phyloP scores from a whole-genome alignment of 2,329 filamentous ascomycete genomes.

The Hymenoscyphus scutula region DNA sequence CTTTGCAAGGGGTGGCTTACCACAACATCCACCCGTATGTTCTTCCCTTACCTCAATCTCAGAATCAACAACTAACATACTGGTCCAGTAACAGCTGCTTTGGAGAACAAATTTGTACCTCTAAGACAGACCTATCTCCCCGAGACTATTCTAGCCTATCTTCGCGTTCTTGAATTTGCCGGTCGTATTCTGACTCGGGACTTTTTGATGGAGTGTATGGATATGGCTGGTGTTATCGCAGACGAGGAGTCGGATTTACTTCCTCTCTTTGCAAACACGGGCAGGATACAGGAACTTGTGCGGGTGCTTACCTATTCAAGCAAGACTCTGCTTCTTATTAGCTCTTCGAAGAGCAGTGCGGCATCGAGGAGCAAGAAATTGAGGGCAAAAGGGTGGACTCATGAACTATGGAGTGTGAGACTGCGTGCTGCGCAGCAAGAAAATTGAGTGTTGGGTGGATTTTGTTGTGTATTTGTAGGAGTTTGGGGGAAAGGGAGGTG shows the following conservation, averaged over 20 bases:
- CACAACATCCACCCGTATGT: constrained; percentile 29
- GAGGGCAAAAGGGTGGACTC: constrained; percentile 60
- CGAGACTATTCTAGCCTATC: constrained; percentile 80
- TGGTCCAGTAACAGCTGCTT: constrained; percentile 36
- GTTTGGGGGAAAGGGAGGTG: neutral
- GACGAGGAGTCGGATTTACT: constrained; percentile 67
- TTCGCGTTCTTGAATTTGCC: constrained; percentile 75
- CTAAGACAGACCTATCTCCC: constrained; percentile 80
- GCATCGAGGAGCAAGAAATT: constrained; percentile 56
- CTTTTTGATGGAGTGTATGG: constrained; percentile 80
- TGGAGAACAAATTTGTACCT: constrained; percentile 58
- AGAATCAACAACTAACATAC: constrained; percentile 16
- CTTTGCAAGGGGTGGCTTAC: constrained; percentile 65
- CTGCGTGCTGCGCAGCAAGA: constrained; percentile 10
- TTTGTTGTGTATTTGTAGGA: neutral
- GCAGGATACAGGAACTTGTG: constrained; percentile 72
- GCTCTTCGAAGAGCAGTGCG: constrained; percentile 48
- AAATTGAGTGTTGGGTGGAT: neutral
- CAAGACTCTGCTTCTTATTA: constrained; percentile 44
- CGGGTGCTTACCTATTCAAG: constrained; percentile 62
- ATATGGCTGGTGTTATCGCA: constrained; percentile 74
- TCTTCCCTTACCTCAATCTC: neutral
- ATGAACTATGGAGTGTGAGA: constrained; percentile 54
- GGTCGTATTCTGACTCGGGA: constrained; percentile 73
- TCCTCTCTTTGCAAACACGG: constrained; percentile 59